A percentile compares a stretch with the other conserved stretches of the same genome.
Conservation (phyloP, 208 protist genomes). For the Acanthamoeba pearcei region DNA sequence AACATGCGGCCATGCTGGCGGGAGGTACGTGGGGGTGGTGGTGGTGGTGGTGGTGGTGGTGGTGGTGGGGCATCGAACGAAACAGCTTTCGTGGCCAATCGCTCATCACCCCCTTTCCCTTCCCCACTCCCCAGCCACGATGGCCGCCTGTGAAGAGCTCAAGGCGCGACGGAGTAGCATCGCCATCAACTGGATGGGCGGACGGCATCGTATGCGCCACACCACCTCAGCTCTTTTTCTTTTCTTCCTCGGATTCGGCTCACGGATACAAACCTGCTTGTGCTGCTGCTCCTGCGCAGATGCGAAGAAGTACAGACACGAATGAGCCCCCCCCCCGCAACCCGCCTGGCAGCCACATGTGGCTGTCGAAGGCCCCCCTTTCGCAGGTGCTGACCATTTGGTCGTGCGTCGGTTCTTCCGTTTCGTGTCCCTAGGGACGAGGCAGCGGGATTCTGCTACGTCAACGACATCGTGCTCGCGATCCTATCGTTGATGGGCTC, state of each 20-base stretch:
- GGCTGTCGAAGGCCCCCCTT: no score
- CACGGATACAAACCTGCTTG: background rate
- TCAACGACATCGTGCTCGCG: conserved; percentile 96
- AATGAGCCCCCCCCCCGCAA: no score
- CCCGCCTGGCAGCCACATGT: no score
- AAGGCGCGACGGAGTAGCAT: background rate
- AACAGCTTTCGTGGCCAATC: no score
- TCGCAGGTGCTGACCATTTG: no score
- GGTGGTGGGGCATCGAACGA: no score
- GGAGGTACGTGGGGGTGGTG: background rate
- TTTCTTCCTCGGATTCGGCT: background rate
- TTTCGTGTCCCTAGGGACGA: conserved; percentile 91
- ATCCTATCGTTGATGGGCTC: conserved; percentile 95
- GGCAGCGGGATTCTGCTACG: conserved; percentile 96
- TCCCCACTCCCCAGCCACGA: background rate
- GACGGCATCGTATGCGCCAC: conserved; percentile 17
- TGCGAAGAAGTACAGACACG: background rate
- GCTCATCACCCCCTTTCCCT: background rate
- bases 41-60: no score
- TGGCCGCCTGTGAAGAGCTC: conserved; percentile 8
- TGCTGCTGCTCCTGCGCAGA: background rate
- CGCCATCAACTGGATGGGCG: conserved; percentile 66
- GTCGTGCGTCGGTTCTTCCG: conserved; percentile 75
- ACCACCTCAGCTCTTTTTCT: background rate
- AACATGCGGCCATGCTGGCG: background rate